Base-by-base conservation (phyloP, 768 basidiomycete genomes). In the Xerocomellus amylosporus region DNA sequence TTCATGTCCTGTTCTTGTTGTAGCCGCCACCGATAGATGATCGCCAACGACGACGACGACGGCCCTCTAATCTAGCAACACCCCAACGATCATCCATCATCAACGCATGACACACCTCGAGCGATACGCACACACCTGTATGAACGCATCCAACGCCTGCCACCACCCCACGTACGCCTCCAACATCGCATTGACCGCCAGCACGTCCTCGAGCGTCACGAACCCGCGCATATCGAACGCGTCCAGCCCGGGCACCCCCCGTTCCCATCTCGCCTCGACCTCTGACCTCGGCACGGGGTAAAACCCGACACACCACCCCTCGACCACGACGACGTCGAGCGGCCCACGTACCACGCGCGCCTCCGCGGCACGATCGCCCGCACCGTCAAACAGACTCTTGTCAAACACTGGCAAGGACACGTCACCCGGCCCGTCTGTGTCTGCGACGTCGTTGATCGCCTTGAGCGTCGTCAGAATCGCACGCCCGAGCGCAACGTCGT, bases 241-340 rank as follows among this genome's bases (percentile, higher is more conserved):
- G 9, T 66, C 66, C 38, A 70, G 51, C 19, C 56, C 71, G 0
- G 39, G 20, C 4, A 65, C 64, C 13, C 68, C 60, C 20, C 58
- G 48, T 12, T 74, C 68, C 81, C 87, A 92, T 30, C 78, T 74
- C 37, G 65, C 65, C 41, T 82, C 76, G 33, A 93, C 67, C 55
- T 82, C 80, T 10, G 74, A 70, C 17, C 59, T 43, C 0, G 74
- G 62, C 7, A 91, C 75, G 2, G 92, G 86, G 47, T 79, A 77
- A 67, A 97, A 98, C 0, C 96, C 95, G 22, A 90, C 83, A 71
- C 87, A 93, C 97, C 97, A 99, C 10, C 97, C 97, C 74, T 99
- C 97, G 46, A 99, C 74, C 46, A 99, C 79, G 46, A 98, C 87
- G 14, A 98, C 75, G 65, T 99, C 92, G 6, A 88, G 56, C 0